Evolutionary conservation across 148 eudicot species (phyloP).

Genomic region (Camellia japonica): DNA sequence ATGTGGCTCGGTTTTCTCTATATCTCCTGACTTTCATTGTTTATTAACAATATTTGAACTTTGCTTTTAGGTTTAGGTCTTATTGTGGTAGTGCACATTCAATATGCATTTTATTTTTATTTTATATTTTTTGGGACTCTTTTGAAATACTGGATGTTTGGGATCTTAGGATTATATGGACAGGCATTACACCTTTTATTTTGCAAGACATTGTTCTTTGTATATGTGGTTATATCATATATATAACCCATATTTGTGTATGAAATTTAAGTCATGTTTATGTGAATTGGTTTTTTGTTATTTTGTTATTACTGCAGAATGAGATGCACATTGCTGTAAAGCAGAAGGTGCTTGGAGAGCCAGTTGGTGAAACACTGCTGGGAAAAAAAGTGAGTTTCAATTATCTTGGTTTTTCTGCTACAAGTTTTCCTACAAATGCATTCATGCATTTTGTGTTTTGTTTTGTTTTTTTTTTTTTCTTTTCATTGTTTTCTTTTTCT

Average conservation of each 20-base stretch:
- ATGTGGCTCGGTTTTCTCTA: neutral
- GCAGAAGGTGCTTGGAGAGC: constrained; percentile 70
- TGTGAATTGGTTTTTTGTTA: neutral
- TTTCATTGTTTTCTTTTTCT: neutral
- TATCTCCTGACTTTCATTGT: neutral
- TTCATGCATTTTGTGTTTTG: neutral
- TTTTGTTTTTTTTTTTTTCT: neutral
- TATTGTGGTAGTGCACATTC: neutral
- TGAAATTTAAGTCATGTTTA: neutral
- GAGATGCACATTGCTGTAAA: constrained; percentile 75
- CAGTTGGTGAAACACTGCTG: constrained; percentile 71
- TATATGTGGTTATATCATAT: neutral
- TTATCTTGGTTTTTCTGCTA: neutral
- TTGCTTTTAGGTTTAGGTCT: neutral
- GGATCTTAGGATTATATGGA: constrained; percentile 2
- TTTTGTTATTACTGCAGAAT: constrained; percentile 40
- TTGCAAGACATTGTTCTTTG: neutral
- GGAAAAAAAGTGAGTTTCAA: constrained; percentile 76
- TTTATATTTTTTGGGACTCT: neutral
- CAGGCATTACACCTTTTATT: neutral
- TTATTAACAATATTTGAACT: neutral
- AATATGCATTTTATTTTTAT: neutral
- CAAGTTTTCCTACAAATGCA: neutral
- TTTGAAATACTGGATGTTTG: neutral
- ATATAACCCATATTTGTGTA: neutral